These are phyloP conservation scores for Isatis lusitanica DNA, from an alignment of 441 rosid species.

Conservation along the genomic window DNA sequence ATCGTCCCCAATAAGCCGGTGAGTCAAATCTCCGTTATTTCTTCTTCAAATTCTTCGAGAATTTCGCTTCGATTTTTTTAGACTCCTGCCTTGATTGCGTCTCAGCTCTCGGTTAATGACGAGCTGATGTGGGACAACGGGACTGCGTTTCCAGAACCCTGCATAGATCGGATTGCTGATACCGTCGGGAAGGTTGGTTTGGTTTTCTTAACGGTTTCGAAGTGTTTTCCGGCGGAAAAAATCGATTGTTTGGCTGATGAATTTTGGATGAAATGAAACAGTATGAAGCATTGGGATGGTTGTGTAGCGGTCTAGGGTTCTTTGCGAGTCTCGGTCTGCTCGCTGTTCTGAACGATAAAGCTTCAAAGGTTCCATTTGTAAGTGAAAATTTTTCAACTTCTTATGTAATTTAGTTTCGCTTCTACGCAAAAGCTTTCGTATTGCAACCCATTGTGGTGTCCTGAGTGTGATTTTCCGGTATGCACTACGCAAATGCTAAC, in stretches of 20 bases:
- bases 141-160: conserved; percentile 84
- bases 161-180: conserved; percentile 94
- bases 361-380: conserved; percentile 84
- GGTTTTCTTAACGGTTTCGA: not conserved
- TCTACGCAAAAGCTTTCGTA: not conserved
- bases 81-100: not conserved
- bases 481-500: not conserved
- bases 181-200: conserved; percentile 80
- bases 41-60: not conserved
- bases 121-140: conserved; percentile 97
- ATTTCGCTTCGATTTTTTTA: not conserved
- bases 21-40: conserved; percentile 22
- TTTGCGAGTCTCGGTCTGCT: conserved; percentile 66
- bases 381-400: conserved; percentile 32
- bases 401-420: not conserved
- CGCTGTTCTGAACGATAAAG: conserved; percentile 88
- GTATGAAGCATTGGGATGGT: conserved; percentile 98
- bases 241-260: not conserved
- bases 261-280: conserved; percentile 26
- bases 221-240: not conserved
- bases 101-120: conserved; percentile 78
- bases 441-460: not conserved
- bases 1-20: conserved; percentile 93
- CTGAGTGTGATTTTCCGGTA: not conserved
- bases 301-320: conserved; percentile 86